Evolutionary conservation across 1,284 basidiomycete genomes (phyloP), one percentile per base, ranked within the genome.

Genomic region (Pseudozyma hubeiensis): DNA sequence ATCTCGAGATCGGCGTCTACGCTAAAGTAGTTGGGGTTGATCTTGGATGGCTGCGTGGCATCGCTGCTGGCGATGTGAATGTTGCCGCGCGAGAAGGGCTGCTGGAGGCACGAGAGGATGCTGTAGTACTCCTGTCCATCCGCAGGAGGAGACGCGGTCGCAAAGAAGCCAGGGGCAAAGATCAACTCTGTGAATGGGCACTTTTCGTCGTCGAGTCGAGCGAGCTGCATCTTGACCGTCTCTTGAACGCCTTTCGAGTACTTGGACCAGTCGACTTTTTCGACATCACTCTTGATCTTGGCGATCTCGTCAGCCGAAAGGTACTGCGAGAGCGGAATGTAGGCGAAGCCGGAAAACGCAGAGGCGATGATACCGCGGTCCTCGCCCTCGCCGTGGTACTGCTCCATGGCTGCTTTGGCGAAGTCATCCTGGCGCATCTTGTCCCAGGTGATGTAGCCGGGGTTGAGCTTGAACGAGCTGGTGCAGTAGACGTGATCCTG

Each of bases 401-500:
- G 62, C 50, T 79, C 62, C 77, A 80, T 79, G 41, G 72, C 67
- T 4, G 60, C 66, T 46, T 66, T 67, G 53, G 77, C 78, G 47
- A 80, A 80, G 48, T 75, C 70, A 34, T 75, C 55, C 19, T 79
- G 53, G 29, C 72, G 67, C 70, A 80, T 66, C 62, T 74, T 75
- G 60, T 79, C 77, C 70, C 73, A 79, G 3, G 78, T 80, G 17
- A 60, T 71, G 45, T 41, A 61, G 33, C 77, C 78, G 3, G 70
- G 65, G 34, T 75, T 73, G 34, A 80, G 65, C 55, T 79, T 79
- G 73, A 67, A 80, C 37, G 70, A 63, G 55, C 52, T 58, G n/a
- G 66, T 64, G 88, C 87, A 52, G 70, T 73, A 78, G 34, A 78
- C 70, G 64, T 88, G 88, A 48, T 88, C 88, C 57, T 88, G 87